Evolutionary conservation across 2,329 filamentous ascomycete species (phyloP).

Genomic region (Leptographium wingfieldii): DNA sequence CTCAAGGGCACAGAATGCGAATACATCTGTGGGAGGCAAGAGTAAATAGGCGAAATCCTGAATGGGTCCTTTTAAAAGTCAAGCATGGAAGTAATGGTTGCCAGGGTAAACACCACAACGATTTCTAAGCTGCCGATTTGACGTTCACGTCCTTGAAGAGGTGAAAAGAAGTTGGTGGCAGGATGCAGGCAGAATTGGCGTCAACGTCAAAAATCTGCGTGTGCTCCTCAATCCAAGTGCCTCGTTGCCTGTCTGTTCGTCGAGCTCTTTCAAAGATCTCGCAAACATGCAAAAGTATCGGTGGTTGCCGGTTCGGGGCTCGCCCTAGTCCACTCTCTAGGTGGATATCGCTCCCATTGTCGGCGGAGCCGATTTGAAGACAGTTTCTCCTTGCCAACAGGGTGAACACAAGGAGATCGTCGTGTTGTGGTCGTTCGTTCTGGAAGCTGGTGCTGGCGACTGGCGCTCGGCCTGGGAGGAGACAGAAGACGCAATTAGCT

Average conservation of each 20-base stretch:
- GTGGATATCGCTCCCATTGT: slow-evolving; percentile 3
- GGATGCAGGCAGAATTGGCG: background rate
- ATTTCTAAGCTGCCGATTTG: background rate
- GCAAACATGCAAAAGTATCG: background rate
- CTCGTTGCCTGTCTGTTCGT: background rate
- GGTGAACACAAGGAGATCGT: background rate
- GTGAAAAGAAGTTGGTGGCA: background rate
- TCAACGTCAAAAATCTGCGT: background rate
- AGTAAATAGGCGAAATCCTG: background rate
- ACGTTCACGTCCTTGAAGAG: background rate
- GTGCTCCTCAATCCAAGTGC: background rate
- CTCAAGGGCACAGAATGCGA: slow-evolving; percentile 11
- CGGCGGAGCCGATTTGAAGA: background rate
- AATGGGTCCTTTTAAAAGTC: background rate
- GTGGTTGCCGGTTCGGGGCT: background rate
- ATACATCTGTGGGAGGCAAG: slow-evolving; percentile 14
- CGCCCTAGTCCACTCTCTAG: background rate
- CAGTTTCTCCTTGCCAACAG: background rate
- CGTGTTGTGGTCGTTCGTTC: background rate
- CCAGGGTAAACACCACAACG: background rate
- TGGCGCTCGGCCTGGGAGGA: background rate
- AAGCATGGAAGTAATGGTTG: background rate
- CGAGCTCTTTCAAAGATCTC: background rate
- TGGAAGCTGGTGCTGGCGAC: background rate
- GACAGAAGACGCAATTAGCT: background rate